phyloP scores from a whole-genome alignment of 345 rosid species.

The Psidium friedrichsthalianum region DNA sequence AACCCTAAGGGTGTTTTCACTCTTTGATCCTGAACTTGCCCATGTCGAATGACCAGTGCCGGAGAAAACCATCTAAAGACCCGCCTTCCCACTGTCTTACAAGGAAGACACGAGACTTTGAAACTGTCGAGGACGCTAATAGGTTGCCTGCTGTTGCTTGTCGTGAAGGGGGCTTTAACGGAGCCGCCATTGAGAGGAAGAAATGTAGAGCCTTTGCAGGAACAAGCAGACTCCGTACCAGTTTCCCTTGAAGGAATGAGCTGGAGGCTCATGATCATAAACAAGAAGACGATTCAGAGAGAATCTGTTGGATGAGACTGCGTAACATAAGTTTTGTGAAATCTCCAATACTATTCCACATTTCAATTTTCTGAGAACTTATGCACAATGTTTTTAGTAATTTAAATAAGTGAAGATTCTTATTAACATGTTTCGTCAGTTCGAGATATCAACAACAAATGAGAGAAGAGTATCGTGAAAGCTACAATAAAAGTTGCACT shows the following conservation, averaged over 20 bases:
- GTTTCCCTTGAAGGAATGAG: background rate
- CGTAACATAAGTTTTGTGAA: background rate
- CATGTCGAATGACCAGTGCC: background rate
- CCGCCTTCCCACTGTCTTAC: too few species aligned
- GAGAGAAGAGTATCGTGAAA: too few species aligned
- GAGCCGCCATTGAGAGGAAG: background rate
- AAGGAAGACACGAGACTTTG: background rate
- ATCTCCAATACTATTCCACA: background rate
- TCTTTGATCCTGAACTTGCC: background rate
- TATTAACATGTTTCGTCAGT: background rate
- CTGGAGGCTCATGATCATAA: background rate
- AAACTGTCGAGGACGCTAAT: background rate
- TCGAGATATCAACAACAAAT: too few species aligned
- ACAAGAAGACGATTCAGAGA: background rate
- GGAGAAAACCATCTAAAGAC: background rate
- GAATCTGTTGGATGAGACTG: background rate
- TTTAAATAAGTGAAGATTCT: background rate
- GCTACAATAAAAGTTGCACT: too few species aligned
- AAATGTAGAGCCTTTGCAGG: background rate
- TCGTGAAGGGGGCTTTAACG: conserved; percentile 6
- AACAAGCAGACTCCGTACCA: background rate
- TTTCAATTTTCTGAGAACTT: background rate
- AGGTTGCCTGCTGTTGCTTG: background rate
- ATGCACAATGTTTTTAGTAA: background rate
- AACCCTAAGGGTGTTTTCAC: background rate